Evolutionary conservation across 2,329 filamentous ascomycete species (phyloP), one percentile per base, ranked within the genome.

Genomic region (Fusarium sp.): DNA sequence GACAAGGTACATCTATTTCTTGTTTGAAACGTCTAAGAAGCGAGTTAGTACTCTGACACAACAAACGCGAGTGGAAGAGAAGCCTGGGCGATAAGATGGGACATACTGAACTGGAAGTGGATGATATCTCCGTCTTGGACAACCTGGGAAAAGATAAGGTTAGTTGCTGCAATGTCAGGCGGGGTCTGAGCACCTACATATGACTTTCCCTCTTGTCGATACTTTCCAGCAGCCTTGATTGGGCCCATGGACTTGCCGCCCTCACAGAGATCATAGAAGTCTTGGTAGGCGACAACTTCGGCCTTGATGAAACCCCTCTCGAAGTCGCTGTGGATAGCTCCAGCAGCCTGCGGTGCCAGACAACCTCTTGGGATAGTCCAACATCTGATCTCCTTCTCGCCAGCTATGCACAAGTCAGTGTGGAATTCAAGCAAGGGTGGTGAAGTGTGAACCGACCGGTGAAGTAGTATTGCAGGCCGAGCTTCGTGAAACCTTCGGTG

Each of bases 261-360:
- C 38, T 83, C 82, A 14, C 84, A 85, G 0, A 85, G 79, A 66
- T 84, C 82, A 46, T 84, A 78, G 76, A 85, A 85, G 69, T 85
- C 84, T 71, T 85, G 82, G 72, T 84, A 85, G 3, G 83, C 79
- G 2, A 85, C 84, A 6, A 85, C 84, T 63, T 85, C 84, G 8
- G 84, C 84, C 68, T 85, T 85, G 75, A 85, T 85, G 66, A 85
- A 85, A 0, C 83, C 84, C 53, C 77, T 80, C 72, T 85, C 83
- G n/a, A 85, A 85, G 38, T 85, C 83, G 6, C 81, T 78, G 72
- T 84, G 83, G 40, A 84, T 84, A 0, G 78, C 83, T 1, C 83
- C 83, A 11, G 83, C 83, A 58, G 84, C 83, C 68, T 85, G 83
- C 0, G 83, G 83, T 2, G 83, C 83, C 0, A 82, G 73, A 35